Conservation (phyloP, 441 rosid species). For the Cnidoscolus chayamansa region DNA sequence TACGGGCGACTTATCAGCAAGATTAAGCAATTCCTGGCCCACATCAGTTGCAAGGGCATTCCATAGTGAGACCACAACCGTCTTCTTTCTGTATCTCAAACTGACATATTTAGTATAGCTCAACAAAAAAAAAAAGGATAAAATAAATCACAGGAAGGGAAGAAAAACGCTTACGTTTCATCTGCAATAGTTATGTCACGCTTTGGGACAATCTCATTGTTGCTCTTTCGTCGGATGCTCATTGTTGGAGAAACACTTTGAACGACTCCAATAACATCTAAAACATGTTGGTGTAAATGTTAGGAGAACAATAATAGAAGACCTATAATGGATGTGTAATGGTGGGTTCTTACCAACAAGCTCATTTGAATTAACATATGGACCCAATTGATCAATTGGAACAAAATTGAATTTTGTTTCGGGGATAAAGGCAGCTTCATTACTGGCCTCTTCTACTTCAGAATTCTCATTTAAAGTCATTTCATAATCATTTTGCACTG, state of each 20-base stretch:
- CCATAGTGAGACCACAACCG: slow-evolving; percentile 86
- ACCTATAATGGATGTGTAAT: not conserved
- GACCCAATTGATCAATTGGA: slow-evolving; percentile 72
- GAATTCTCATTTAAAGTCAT: slow-evolving; percentile 85
- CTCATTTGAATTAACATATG: slow-evolving; percentile 60
- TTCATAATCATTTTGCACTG: slow-evolving; percentile 87
- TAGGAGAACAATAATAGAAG: not conserved
- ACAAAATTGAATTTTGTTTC: slow-evolving; percentile 77
- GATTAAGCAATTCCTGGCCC: slow-evolving; percentile 74
- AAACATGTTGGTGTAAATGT: not conserved
- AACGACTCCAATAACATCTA: slow-evolving; percentile 84
- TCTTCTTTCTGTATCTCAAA: slow-evolving; percentile 52
- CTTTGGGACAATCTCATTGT: slow-evolving; percentile 77
- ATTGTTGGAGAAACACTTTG: slow-evolving; percentile 75
- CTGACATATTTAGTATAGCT: slow-evolving; percentile 9
- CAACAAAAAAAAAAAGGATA: not conserved
- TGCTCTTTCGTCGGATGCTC: slow-evolving; percentile 73
- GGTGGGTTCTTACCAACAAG: slow-evolving; percentile 57
- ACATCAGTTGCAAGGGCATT: slow-evolving; percentile 68
- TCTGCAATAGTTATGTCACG: slow-evolving; percentile 84
- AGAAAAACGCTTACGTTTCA: slow-evolving; percentile 43
- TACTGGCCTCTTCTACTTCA: slow-evolving; percentile 70
- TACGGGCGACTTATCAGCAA: slow-evolving; percentile 60
- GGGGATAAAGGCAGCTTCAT: slow-evolving; percentile 64
- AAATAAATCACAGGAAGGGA: not conserved